Evolutionary conservation across 305 asterid genomes (phyloP), one percentile per base, ranked within the genome.

Genomic region (Solanum chacoense): DNA sequence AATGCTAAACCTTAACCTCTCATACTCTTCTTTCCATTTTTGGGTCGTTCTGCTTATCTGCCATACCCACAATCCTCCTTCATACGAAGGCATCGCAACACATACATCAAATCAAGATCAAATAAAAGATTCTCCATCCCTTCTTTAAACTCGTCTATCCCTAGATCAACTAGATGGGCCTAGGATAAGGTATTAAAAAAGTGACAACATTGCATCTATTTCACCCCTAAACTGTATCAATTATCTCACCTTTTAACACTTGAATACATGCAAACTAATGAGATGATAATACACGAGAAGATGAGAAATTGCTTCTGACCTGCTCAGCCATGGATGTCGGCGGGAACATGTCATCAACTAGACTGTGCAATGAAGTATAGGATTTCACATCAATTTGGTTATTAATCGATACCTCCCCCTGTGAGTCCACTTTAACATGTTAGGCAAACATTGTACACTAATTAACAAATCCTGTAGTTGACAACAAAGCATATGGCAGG

Each of bases 401-500:
- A 90, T 95, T 98, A 90, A 96, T 96, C 87, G 98, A 98, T 92
- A 98, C 99, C 93, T 98, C 99, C 4, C 99, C 99, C 99, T 97
- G 94, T 38, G 91, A 73, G 55, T 89, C 34, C 36, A 42, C 65
- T 26, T 10, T n/a, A 87, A 16, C 79, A 42, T 31, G 73, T 85
- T 38, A 79, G 50, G 74, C 34, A 50, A 73, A 81, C 45, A 67
- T 45, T 80, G 18, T 80, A 8, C 26, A 28, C 28, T 42, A 80
- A 80, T 42, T 28, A 63, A 80, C 24, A 42, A 80, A 80, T 40
- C 71, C n/a, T 42, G 71, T 29, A 83, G 69, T 26, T 29, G 20
- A 36, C 26, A 31, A 6, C 8, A 80, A 35, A 42, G 24, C 38
- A n/a, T 40, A n/a, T 36, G 36, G 34, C 55, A 28, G 69, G 32